phyloP scores from a whole-genome alignment of 805 yeast genomes.

The Komagataella ulmi region DNA sequence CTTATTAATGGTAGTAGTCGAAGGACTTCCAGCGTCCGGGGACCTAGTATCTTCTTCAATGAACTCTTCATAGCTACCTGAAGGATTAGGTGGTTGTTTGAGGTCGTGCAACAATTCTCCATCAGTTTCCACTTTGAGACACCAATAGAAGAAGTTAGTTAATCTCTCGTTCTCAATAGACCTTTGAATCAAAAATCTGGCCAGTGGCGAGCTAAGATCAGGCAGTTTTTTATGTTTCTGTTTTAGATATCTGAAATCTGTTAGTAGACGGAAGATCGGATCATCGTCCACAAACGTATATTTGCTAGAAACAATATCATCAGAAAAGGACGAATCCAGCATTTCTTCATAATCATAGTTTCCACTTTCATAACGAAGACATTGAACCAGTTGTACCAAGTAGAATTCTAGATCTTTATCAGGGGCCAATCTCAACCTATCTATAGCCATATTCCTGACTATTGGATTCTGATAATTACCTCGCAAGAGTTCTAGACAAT shows the following conservation, averaged over 20 bases:
- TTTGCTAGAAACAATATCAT: constrained; percentile 13
- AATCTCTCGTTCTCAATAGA: constrained; percentile 52
- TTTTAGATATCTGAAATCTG: constrained; percentile 7
- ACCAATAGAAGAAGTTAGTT: constrained; percentile 87
- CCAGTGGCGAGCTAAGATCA: constrained; percentile 39
- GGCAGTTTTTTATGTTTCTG: constrained; percentile 9
- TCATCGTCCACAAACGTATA: constrained; percentile 18
- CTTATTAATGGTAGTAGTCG: neutral
- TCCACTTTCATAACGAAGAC: constrained; percentile 60
- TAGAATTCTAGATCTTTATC: constrained; percentile 75
- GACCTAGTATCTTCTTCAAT: constrained; percentile 7
- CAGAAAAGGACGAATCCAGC: neutral
- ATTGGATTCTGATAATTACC: constrained; percentile 60
- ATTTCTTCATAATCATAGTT: constrained; percentile 6
- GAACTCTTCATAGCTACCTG: neutral
- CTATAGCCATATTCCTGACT: constrained; percentile 81
- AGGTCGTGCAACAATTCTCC: constrained; percentile 25
- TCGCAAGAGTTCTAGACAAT: constrained; percentile 62
- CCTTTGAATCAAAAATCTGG: constrained; percentile 62
- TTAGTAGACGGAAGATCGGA: constrained; percentile 12
- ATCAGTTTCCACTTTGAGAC: constrained; percentile 74
- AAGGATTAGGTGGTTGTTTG: neutral
- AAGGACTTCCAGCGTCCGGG: constrained; percentile 3
- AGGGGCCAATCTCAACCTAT: constrained; percentile 61
- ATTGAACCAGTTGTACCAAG: constrained; percentile 82